Percentiles rank a stretch among this genome's conserved stretches.
These are phyloP conservation scores for Populus simonii DNA, from an alignment of 345 rosid genomes.

Conservation along the genomic window DNA sequence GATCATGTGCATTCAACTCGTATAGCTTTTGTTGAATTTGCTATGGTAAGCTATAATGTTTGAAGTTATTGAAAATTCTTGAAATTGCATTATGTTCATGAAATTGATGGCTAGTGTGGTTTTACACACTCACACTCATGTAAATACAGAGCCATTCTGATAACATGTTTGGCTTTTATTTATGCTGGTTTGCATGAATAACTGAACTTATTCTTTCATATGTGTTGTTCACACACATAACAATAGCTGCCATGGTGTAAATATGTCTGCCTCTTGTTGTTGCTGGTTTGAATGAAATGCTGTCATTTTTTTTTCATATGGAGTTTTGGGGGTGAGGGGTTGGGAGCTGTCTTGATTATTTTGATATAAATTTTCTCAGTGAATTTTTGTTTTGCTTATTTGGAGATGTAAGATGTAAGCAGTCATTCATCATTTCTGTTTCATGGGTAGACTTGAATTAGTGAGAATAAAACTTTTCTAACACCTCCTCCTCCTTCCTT, in stretches of 20 bases:
- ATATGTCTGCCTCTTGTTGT: background rate
- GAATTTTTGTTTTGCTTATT: background rate
- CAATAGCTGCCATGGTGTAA: background rate
- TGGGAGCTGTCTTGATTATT: background rate
- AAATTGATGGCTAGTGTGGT: background rate
- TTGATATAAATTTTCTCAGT: background rate
- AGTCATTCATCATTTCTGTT: background rate
- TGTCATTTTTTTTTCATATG: no score
- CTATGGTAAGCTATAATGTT: conserved; percentile 47
- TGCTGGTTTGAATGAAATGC: background rate
- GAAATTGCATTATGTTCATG: background rate
- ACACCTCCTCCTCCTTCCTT: background rate
- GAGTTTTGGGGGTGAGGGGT: background rate
- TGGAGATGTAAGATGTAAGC: background rate
- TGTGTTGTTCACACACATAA: background rate
- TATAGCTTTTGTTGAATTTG: conserved; percentile 88
- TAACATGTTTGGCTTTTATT: background rate
- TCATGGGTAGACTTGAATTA: background rate
- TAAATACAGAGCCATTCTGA: background rate
- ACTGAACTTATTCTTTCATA: background rate
- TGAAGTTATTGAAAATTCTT: background rate
- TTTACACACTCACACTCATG: background rate
- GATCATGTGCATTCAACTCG: conserved; percentile 82
- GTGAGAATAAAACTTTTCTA: background rate
- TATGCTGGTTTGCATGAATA: background rate